These are phyloP conservation scores for Penicillium vulpinum DNA, from an alignment of 2,329 filamentous ascomycete species.

Conservation along the genomic window DNA sequence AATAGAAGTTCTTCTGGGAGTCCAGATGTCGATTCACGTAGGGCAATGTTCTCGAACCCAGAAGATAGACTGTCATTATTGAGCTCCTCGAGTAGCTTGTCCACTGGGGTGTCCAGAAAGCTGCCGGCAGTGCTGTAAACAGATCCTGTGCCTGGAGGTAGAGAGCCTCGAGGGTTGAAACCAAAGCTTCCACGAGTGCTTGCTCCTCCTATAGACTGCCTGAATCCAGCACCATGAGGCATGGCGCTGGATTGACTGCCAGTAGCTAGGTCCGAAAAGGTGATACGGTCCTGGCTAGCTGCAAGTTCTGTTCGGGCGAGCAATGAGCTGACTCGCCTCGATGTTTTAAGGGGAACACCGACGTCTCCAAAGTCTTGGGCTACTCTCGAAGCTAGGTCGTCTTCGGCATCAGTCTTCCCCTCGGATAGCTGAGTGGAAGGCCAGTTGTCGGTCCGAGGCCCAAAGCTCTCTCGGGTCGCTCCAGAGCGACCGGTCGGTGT, in stretches of 20 bases:
- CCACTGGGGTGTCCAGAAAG: constrained; percentile 67
- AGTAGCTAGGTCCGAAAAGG: constrained; percentile 71
- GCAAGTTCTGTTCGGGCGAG: constrained; percentile 84
- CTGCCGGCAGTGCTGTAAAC: constrained; percentile 56
- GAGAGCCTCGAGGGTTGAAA: constrained; percentile 56
- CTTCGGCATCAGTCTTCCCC: constrained; percentile 43
- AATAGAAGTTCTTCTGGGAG: constrained; percentile 72
- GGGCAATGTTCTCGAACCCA: constrained; percentile 69
- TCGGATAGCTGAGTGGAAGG: constrained; percentile 10
- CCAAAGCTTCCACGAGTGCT: constrained; percentile 64
- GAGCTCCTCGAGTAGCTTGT: constrained; percentile 68
- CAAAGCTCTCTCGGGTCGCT: constrained; percentile 75
- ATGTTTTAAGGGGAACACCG: constrained; percentile 58
- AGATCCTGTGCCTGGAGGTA: constrained; percentile 52
- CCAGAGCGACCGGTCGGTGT: constrained; percentile 70
- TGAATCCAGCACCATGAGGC: constrained; percentile 49
- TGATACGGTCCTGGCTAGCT: constrained; percentile 75
- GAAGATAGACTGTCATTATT: constrained; percentile 64
- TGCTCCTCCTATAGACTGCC: constrained; percentile 72
- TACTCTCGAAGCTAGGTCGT: constrained; percentile 67
- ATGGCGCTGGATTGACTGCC: constrained; percentile 40
- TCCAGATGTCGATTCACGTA: constrained; percentile 71
- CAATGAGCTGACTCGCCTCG: constrained; percentile 87
- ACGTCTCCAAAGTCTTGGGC: constrained; percentile 64
- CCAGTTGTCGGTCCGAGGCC: constrained; percentile 48